Percentiles rank a stretch among this genome's conserved stretches.
These are phyloP conservation scores for Trametes coccinea DNA, from an alignment of 768 basidiomycete species.

Conservation along the genomic window DNA sequence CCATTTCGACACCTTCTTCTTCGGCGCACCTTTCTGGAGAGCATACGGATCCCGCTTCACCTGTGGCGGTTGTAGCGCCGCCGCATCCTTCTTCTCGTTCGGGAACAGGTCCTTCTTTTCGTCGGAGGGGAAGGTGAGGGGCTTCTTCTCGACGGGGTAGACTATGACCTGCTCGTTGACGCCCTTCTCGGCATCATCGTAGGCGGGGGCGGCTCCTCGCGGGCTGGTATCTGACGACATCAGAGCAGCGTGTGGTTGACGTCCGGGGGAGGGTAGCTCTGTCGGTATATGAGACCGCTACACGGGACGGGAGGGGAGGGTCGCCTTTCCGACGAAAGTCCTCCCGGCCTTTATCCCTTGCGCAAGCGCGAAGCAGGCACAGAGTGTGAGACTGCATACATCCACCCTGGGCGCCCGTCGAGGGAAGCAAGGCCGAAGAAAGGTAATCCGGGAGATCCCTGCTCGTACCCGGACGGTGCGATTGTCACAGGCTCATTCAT, in stretches of 20 bases:
- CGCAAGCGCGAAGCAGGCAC: slow-evolving; percentile 23
- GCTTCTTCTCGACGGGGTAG: slow-evolving; percentile 21
- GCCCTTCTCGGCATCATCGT: slow-evolving; percentile 62
- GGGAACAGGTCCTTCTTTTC: slow-evolving; percentile 41
- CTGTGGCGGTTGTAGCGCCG: slow-evolving; percentile 33
- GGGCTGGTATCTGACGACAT: slow-evolving; percentile 26
- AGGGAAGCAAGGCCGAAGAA: slow-evolving; percentile 15
- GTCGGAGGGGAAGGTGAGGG: slow-evolving; percentile 31
- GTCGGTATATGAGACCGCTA: slow-evolving; percentile 17
- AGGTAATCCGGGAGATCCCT: slow-evolving; percentile 18
- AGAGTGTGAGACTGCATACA: slow-evolving; percentile 18
- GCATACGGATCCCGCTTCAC: slow-evolving; percentile 46
- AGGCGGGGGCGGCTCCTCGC: slow-evolving; percentile 39
- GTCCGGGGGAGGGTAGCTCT: slow-evolving; percentile 17
- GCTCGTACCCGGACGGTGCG: slow-evolving; percentile 17
- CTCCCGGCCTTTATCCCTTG: slow-evolving; percentile 22
- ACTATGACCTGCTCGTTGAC: slow-evolving; percentile 40
- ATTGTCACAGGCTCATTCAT: slow-evolving; percentile 19
- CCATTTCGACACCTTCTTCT: slow-evolving; percentile 61
- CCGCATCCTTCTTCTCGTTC: slow-evolving; percentile 41
- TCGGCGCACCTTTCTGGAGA: slow-evolving; percentile 40
- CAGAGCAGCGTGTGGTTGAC: slow-evolving; percentile 14
- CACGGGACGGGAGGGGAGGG: slow-evolving; percentile 23
- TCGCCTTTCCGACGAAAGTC: slow-evolving; percentile 16
- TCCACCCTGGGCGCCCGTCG: slow-evolving; percentile 12